Conservation (phyloP, 768 basidiomycete genomes). For the Amanita thiersii region DNA sequence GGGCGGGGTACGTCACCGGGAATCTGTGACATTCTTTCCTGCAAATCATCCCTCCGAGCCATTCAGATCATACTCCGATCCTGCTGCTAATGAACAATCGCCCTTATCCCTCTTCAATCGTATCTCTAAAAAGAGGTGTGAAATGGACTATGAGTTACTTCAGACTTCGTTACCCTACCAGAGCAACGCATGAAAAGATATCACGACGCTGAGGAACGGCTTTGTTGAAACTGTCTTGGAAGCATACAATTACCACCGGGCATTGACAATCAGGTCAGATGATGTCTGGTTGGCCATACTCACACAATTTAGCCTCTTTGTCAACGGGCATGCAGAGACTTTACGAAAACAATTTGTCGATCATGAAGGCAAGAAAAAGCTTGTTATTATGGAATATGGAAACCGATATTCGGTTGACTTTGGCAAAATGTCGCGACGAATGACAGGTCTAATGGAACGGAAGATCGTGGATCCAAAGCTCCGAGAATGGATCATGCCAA, state of each 20-base stretch:
- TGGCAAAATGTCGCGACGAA: slow-evolving; percentile 17
- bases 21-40: no score
- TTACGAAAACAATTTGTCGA: slow-evolving; percentile 20
- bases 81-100: no score
- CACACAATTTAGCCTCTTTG: slow-evolving; percentile 22
- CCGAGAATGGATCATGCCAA: slow-evolving; percentile 24
- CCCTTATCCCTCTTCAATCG: background rate
- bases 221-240: slow-evolving; percentile 26
- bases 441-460: slow-evolving; percentile 9
- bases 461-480: slow-evolving; percentile 16
- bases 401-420: slow-evolving; percentile 17
- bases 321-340: slow-evolving; percentile 20
- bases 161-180: background rate
- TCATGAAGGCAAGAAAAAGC: slow-evolving; percentile 18
- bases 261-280: slow-evolving; percentile 13
- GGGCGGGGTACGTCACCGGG: no score
- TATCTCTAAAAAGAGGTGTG: background rate
- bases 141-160: background rate
- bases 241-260: slow-evolving; percentile 23
- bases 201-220: slow-evolving; percentile 22
- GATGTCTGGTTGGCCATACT: slow-evolving; percentile 26
- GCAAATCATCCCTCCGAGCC: no score
- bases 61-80: no score
- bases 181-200: background rate
- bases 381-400: slow-evolving; percentile 14